Base-by-base conservation (phyloP, 345 rosid species). In the Ceriops zippeliana region DNA sequence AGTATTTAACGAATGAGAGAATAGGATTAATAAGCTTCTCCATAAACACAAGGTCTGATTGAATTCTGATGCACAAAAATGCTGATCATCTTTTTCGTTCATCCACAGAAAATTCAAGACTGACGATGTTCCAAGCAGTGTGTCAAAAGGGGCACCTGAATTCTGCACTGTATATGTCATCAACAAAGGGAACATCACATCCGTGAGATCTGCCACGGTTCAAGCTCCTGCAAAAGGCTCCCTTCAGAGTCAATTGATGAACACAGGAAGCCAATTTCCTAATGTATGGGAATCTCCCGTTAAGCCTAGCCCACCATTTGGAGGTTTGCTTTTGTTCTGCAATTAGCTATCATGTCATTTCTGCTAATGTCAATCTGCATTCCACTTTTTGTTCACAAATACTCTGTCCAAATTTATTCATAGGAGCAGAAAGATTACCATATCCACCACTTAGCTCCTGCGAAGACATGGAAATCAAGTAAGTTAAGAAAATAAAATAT, bases 111-210 rank as follows among this genome's bases (percentile, higher is more conserved):
- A 87, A 79, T 91, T 95, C 81, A 87, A 77, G 81, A 70, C 76
- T 1, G 8, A 77, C 13, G 99, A 91, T 68, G 72, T 89, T 30
- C 79, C 97, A 5, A 78, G 74, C 51, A 79, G 71, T 2, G 89
- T 95, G 26, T 69, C 83, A 32, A 91, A 85, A 75, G 81, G 53
- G 62, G 90, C 86, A 28, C 92, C 96, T 5, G 89, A 78, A 20
- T 91, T 78, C 72, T 95, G 99, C 67, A 81, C 89, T 0, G 87
- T 91, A 1, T 95, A 95, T 73, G 69, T 80, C 60, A 95, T 95
- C 52, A 61, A 77, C 30, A 91, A 85, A 85, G 90, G 91, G 59
- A 89, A 83, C 74, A 73, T 91, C 47, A 77, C 91, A 4, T 81
- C 93, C 0, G 80, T 88, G 26, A 80, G 75, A 73, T 59, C 91